Evolutionary conservation across 805 yeast genomes (phyloP).

Genomic region (Wickerhamomyces mucosus): DNA sequence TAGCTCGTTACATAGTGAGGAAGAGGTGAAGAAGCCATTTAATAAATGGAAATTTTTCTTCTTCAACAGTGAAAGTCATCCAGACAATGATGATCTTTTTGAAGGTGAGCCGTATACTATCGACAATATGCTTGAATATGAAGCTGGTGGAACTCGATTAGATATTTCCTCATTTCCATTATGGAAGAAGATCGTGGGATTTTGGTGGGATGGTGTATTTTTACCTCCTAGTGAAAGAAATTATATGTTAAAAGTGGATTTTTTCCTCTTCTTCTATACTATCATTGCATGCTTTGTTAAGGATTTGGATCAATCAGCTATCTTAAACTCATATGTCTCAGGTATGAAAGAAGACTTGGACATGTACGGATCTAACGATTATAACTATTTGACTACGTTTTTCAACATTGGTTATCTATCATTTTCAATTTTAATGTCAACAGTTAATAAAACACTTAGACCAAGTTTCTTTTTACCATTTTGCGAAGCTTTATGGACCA

Average conservation of each 20-base stretch:
- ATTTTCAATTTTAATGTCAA: conserved; percentile 41
- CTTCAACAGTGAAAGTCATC: too few relatives aligned
- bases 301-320: conserved; percentile 47
- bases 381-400: conserved; percentile 49
- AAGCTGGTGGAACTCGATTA: too few relatives aligned
- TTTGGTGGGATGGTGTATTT: conserved; percentile 1
- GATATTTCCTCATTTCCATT: neutral
- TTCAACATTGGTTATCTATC: conserved; percentile 52
- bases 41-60: too few relatives aligned
- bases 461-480: conserved; percentile 37
- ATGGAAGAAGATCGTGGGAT: neutral
- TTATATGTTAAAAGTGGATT: conserved; percentile 8
- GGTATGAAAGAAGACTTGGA: conserved; percentile 39
- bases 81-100: too few relatives aligned
- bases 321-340: conserved; percentile 58
- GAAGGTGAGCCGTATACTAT: too few relatives aligned
- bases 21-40: too few relatives aligned
- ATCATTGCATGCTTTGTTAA: conserved; percentile 26
- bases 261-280: conserved; percentile 7
- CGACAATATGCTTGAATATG: too few relatives aligned
- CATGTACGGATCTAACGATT: conserved; percentile 33
- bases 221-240: conserved; percentile 4
- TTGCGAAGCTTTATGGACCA: conserved; percentile 1
- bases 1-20: too few relatives aligned
- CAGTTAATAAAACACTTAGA: conserved; percentile 36